A percentile compares a stretch with the other conserved stretches of the same genome.
Evolutionary conservation across 495 filamentous ascomycete species (phyloP).

Genomic region (Trichoderma gamsii): DNA sequence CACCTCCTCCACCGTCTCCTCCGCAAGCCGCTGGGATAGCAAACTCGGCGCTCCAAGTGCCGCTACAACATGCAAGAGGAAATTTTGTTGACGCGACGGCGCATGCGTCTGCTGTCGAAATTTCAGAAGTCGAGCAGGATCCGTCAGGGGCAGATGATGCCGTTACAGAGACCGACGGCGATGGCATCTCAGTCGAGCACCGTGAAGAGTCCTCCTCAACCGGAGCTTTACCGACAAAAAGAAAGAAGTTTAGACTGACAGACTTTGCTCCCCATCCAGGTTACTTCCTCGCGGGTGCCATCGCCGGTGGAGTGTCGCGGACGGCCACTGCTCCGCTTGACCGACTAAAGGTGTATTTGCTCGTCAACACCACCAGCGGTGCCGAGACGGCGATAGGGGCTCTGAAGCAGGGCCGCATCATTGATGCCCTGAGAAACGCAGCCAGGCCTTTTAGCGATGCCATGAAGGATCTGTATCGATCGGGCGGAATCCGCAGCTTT

Average conservation of each 20-base stretch:
- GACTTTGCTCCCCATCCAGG: conserved; percentile 63
- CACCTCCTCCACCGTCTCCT: conserved; percentile 20
- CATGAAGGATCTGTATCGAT: conserved; percentile 67
- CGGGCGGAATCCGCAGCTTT: conserved; percentile 84
- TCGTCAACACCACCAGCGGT: conserved; percentile 72
- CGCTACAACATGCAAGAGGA: conserved; percentile 4
- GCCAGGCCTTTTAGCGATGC: conserved; percentile 66
- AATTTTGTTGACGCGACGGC: conserved; percentile 8
- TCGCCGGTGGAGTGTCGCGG: conserved; percentile 85
- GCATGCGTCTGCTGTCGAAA: conserved; percentile 4
- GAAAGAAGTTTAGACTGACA: conserved; percentile 44
- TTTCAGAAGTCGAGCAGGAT: conserved; percentile 7
- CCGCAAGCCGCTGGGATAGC: conserved; percentile 14
- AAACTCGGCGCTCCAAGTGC: not conserved
- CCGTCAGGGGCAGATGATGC: conserved; percentile 13
- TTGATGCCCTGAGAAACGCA: conserved; percentile 30
- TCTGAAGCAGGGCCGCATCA: conserved; percentile 38
- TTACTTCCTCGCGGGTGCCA: conserved; percentile 92
- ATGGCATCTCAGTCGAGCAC: conserved; percentile 24
- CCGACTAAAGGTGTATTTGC: conserved; percentile 93
- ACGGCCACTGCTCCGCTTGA: conserved; percentile 94
- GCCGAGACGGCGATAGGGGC: conserved; percentile 53
- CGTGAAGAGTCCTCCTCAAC: conserved; percentile 22
- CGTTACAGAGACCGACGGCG: conserved; percentile 21
- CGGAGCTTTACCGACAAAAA: conserved; percentile 16